Base-by-base conservation (phyloP, 1,284 basidiomycete genomes). In the Tilletia horrida region DNA sequence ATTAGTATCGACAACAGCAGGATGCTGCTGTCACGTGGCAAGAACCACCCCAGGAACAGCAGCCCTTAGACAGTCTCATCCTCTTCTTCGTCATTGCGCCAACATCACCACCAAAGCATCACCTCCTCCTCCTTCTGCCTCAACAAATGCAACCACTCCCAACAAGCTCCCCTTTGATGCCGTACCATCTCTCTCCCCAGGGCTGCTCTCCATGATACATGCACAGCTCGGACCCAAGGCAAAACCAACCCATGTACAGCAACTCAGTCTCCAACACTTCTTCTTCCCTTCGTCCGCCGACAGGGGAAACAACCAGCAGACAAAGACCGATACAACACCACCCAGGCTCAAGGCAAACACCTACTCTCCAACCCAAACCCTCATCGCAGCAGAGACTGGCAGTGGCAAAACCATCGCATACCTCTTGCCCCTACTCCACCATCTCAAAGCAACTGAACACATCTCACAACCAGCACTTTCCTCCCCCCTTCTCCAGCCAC, bases 401-500 rank as follows among this genome's bases (percentile, higher is more conserved):
- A 23, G 25, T 18, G 66, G 66, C 9, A 66, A 66, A 25, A 66
- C 66, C 21, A 40, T 23, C 6, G 66, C 66, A 13, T 66, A 44
- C 43, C 55, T 66, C n/a, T 42, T 66, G 25, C 66, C 66, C 14
- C 59, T 66, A 2, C 59, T 66, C 18, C 35, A 66, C 16, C 59
- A 52, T 29, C 55, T 66, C 40, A 48, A 50, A 21, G 48, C 44
- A 11, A 66, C 47, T 16, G 59, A 66, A 40, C 35, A 40, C 35
- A 4, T 40, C 35, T n/a, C 27, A 14, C 59, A 35, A 13, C 42
- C 42, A 14, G 16, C 42, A 11, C 14, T 42, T 18, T 44, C 18
- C n/a, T 27, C 50, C 3, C 8, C 18, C 7, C 55, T 63, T 11
- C 27, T 66, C 23, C 66, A 75, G 68, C 92, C 92, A 0, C 88